These are phyloP conservation scores for Synchytrium microbalum DNA, from an alignment of 371 early-diverging fungal genomes.

Conservation along the genomic window DNA sequence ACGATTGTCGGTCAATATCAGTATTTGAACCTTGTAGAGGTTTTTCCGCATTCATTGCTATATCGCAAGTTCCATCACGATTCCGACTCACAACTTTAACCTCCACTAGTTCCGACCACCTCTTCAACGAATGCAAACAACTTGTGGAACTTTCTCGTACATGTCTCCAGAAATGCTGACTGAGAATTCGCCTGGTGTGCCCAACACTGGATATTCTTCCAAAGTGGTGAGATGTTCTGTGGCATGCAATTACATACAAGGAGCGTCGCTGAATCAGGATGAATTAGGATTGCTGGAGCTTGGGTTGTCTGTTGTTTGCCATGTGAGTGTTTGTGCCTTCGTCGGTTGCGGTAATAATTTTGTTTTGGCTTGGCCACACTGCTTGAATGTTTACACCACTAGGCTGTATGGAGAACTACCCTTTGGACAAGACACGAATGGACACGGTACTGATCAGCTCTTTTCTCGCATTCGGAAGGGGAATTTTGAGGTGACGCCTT, in stretches of 20 bases:
- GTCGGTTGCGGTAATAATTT: neutral
- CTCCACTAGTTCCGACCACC: slow-evolving; percentile 11
- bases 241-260: neutral
- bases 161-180: slow-evolving; percentile 9
- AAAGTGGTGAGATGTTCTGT: slow-evolving; percentile 6
- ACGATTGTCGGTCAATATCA: too few species aligned
- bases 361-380: neutral
- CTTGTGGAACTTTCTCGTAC: slow-evolving; percentile 24
- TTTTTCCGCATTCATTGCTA: too few species aligned
- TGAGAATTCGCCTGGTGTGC: neutral
- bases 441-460: neutral
- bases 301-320: slow-evolving; percentile 19
- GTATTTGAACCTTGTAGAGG: too few species aligned
- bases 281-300: slow-evolving; percentile 20
- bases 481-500: neutral
- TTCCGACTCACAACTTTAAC: too few species aligned
- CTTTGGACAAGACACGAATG: slow-evolving; percentile 17
- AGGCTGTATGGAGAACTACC: slow-evolving; percentile 15
- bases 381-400: slow-evolving; percentile 8
- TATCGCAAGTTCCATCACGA: too few species aligned
- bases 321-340: slow-evolving; percentile 7
- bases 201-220: slow-evolving; percentile 10
- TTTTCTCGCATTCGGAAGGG: neutral
- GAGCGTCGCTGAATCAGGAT: neutral
- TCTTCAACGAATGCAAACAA: slow-evolving; percentile 21